Conservation (phyloP, 768 basidiomycete genomes). For the Amanita thiersii region DNA sequence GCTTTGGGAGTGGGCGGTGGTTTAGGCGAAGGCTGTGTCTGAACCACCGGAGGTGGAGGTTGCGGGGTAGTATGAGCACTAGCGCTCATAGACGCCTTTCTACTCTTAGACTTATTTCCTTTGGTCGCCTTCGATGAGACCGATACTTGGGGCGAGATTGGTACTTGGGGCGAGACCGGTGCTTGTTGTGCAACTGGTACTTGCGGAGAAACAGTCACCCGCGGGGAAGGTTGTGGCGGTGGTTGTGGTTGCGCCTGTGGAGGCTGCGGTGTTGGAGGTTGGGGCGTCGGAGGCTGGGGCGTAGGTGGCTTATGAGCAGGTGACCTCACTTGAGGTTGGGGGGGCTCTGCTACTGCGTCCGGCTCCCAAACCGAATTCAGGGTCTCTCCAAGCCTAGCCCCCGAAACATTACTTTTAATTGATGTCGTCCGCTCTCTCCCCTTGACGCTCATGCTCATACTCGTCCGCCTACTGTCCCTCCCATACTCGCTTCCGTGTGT, state of each 20-base stretch:
- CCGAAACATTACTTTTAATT: conserved; percentile 8
- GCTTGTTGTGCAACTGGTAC: no score
- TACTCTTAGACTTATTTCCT: conserved; percentile 4
- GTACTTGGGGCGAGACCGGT: no score
- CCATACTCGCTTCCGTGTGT: not conserved
- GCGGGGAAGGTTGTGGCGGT: no score
- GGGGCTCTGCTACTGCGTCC: no score
- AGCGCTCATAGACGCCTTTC: conserved; percentile 2
- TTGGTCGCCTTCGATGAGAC: not conserved
- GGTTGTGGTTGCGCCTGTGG: conserved; percentile 1
- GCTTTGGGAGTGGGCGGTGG: not conserved
- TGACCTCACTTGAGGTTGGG: conserved; percentile 8
- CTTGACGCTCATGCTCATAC: not conserved
- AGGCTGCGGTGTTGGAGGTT: conserved; percentile 3
- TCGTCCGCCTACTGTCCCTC: not conserved
- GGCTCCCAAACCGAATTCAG: conserved; percentile 44
- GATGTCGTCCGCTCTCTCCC: not conserved
- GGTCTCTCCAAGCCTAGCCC: conserved; percentile 29
- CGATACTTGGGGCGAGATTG: no score
- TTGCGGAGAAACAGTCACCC: no score
- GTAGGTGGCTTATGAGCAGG: conserved; percentile 8
- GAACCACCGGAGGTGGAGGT: not conserved
- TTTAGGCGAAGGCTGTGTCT: not conserved
- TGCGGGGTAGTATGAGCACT: not conserved
- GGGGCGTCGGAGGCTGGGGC: conserved; percentile 11